Conservation (phyloP, 208 protist genomes). For the Naegleria gruberi region DNA sequence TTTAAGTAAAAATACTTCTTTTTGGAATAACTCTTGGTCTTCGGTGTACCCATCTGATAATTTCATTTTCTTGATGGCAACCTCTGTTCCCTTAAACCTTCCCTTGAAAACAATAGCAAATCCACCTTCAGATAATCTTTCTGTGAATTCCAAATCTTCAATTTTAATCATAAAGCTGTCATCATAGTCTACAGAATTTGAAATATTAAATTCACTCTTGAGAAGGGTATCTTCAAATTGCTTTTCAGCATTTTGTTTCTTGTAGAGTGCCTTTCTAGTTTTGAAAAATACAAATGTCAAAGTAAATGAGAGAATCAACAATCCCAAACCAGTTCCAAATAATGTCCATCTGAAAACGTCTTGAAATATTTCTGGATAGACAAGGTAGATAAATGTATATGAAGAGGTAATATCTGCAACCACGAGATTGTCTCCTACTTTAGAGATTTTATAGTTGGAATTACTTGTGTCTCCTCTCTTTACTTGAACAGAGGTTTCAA, state of each 20-base stretch:
- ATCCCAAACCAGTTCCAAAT: too few relatives aligned
- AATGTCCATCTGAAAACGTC: too few relatives aligned
- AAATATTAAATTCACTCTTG: neutral
- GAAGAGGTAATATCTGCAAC: too few relatives aligned
- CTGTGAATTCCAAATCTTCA: neutral
- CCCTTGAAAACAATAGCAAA: neutral
- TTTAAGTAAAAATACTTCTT: neutral
- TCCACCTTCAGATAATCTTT: neutral
- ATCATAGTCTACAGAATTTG: neutral
- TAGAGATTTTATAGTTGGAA: too few relatives aligned
- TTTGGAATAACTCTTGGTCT: neutral
- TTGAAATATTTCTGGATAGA: too few relatives aligned
- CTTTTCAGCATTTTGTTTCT: neutral
- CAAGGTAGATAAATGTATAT: too few relatives aligned
- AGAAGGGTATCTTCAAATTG: neutral
- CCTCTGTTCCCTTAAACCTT: neutral
- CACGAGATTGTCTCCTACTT: too few relatives aligned
- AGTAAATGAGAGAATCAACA: neutral
- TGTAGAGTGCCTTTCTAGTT: neutral
- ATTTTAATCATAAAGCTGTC: neutral
- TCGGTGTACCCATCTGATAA: neutral
- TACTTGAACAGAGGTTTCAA: neutral
- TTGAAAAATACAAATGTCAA: neutral
- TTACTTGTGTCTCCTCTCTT: neutral
- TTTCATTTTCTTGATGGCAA: constrained; percentile 3